Conservation (phyloP, 768 basidiomycete genomes). For the Suillus tomentosus region DNA sequence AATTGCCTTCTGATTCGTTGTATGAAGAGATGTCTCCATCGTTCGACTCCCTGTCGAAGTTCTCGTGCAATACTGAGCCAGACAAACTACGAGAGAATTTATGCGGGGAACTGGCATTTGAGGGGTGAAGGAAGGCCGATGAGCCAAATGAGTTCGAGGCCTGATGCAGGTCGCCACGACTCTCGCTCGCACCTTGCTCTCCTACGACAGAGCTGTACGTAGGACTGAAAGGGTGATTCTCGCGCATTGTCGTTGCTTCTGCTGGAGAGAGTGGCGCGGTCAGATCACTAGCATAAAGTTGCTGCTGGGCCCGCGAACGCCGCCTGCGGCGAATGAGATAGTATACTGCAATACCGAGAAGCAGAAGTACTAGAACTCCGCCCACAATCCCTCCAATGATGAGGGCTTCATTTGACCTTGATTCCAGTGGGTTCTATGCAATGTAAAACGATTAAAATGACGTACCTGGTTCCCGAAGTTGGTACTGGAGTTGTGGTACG, state of each 20-base stretch:
- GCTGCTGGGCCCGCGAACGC: neutral
- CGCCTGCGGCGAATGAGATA: conserved; percentile 9
- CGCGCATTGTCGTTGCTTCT: conserved; percentile 5
- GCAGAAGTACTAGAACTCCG: conserved; percentile 6
- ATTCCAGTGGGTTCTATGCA: neutral
- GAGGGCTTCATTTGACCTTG: conserved; percentile 5
- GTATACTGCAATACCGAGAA: conserved; percentile 4
- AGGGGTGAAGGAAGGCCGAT: conserved; percentile 4
- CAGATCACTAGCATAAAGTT: conserved; percentile 5
- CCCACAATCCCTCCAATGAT: conserved; percentile 15
- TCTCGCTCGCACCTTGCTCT: neutral
- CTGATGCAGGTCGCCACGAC: neutral
- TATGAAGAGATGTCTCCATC: neutral
- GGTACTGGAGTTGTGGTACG: neutral
- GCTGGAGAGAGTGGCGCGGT: conserved; percentile 1
- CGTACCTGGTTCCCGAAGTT: conserved; percentile 5
- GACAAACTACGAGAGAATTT: neutral
- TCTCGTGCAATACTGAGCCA: neutral
- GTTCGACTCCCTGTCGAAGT: neutral
- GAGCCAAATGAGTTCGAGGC: conserved; percentile 4
- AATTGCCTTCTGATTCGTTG: conserved; percentile 1
- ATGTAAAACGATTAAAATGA: neutral
- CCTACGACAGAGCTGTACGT: neutral
- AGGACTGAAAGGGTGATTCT: conserved; percentile 1
- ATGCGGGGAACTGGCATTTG: neutral